Evolutionary conservation across 768 basidiomycete genomes (phyloP).

Genomic region (Suillus hirtellus): DNA sequence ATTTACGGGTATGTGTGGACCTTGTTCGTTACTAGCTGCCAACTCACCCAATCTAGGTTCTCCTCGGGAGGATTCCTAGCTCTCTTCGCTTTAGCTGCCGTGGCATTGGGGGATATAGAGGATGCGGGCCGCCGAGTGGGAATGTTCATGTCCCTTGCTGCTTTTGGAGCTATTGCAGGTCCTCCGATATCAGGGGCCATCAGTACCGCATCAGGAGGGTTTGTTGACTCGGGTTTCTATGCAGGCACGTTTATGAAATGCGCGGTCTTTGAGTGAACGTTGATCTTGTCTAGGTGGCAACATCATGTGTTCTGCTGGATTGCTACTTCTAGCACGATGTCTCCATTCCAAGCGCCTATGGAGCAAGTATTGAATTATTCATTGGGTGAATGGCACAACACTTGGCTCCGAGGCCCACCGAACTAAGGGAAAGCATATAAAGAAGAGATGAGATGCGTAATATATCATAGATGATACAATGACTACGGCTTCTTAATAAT

Average conservation of each 20-base stretch:
- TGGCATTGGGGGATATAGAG: slow-evolving; percentile 56
- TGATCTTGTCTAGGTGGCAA: slow-evolving; percentile 31
- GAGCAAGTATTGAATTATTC: slow-evolving; percentile 40
- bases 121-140: slow-evolving; percentile 69
- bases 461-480: neutral
- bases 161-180: slow-evolving; percentile 64
- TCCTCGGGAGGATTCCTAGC: slow-evolving; percentile 63
- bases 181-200: slow-evolving; percentile 78
- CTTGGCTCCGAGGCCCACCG: neutral
- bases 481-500: neutral
- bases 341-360: slow-evolving; percentile 39
- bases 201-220: slow-evolving; percentile 50
- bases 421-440: neutral
- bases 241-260: slow-evolving; percentile 33
- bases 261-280: neutral
- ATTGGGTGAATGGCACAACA: neutral
- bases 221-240: slow-evolving; percentile 36
- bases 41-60: slow-evolving; percentile 39
- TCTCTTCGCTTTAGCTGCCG: slow-evolving; percentile 55
- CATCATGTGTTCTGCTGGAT: slow-evolving; percentile 41
- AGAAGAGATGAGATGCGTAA: neutral
- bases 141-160: slow-evolving; percentile 59
- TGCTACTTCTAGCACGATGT: slow-evolving; percentile 42
- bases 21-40: neutral
- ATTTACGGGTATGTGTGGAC: slow-evolving; percentile 58